A percentile compares a stretch with the other conserved stretches of the same genome.
Conservation (phyloP, 129 eudicot genomes). For the Erigeron canadensis region DNA sequence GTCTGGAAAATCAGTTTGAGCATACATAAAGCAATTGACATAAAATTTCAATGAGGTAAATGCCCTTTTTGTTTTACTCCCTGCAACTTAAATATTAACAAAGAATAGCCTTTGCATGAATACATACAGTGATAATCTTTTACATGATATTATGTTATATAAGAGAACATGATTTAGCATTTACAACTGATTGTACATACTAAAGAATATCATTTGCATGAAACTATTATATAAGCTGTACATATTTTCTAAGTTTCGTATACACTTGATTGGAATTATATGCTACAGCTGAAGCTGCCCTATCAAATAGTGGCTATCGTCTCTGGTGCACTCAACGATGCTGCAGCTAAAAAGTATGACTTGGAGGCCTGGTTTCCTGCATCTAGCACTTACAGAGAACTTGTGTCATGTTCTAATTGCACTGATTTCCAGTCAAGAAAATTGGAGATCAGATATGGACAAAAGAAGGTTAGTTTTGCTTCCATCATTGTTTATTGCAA, state of each 20-base stretch:
- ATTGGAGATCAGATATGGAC: conserved; percentile 81
- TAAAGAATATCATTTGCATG: too few relatives aligned
- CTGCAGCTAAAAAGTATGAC: conserved; percentile 94
- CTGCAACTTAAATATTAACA: too few relatives aligned
- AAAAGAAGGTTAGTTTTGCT: conserved; percentile 61
- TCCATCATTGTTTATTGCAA: background rate
- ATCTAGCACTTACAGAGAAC: conserved; percentile 77
- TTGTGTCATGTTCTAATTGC: conserved; percentile 95
- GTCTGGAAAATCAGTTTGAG: too few relatives aligned
- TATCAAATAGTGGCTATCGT: conserved; percentile 82
- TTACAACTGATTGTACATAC: too few relatives aligned
- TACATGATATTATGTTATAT: too few relatives aligned
- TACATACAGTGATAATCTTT: too few relatives aligned
- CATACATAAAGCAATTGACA: too few relatives aligned
- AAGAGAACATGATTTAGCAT: too few relatives aligned
- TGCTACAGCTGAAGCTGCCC: conserved; percentile 71
- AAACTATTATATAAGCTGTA: too few relatives aligned
- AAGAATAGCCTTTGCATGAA: too few relatives aligned
- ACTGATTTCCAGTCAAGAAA: conserved; percentile 89
- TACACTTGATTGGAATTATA: background rate
- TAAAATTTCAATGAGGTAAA: too few relatives aligned
- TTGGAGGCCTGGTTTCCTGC: conserved; percentile 98
- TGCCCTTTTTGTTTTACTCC: too few relatives aligned
- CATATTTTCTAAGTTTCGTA: background rate
- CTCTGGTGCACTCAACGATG: conserved; percentile 90